Evolutionary conservation across 257 asterid species (phyloP).

Genomic region (Misopates orontium): DNA sequence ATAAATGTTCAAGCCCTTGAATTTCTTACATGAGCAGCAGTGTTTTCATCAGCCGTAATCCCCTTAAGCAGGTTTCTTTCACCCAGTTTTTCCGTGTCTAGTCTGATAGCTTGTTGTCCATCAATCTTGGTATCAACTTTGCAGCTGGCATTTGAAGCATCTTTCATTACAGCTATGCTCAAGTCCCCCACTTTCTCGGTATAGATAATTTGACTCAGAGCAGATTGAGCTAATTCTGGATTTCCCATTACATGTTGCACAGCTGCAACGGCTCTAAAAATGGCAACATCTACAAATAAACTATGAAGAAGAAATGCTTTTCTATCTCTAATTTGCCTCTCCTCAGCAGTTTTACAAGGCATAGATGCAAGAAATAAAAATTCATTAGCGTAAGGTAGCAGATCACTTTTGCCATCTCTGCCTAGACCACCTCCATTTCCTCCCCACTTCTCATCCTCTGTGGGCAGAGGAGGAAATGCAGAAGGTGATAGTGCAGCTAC

Average conservation of each 20-base stretch:
- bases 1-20: slow-evolving; percentile 20
- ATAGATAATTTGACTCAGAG: slow-evolving; percentile 37
- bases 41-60: slow-evolving; percentile 92
- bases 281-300: slow-evolving; percentile 90
- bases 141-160: slow-evolving; percentile 77
- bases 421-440: slow-evolving; percentile 98
- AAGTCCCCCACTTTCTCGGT: slow-evolving; percentile 78
- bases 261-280: slow-evolving; percentile 79
- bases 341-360: slow-evolving; percentile 97
- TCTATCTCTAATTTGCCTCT: slow-evolving; percentile 91
- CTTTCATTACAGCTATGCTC: slow-evolving; percentile 69
- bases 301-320: slow-evolving; percentile 96
- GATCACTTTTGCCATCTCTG: slow-evolving; percentile 80
- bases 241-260: slow-evolving; percentile 63
- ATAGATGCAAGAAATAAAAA: slow-evolving; percentile 76
- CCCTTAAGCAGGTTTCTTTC: slow-evolving; percentile 95
- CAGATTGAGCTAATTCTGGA: slow-evolving; percentile 50
- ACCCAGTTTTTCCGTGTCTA: slow-evolving; percentile 55
- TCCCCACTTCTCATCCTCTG: slow-evolving; percentile 94
- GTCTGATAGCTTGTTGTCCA: slow-evolving; percentile 72
- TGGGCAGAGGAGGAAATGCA: slow-evolving; percentile 76
- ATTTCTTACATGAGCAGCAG: slow-evolving; percentile 85
- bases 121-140: slow-evolving; percentile 91
- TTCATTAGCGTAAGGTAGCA: slow-evolving; percentile 80
- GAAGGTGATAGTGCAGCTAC: slow-evolving; percentile 75